Conservation (phyloP, 2,329 filamentous ascomycete species). For the Elsinoe batatas region DNA sequence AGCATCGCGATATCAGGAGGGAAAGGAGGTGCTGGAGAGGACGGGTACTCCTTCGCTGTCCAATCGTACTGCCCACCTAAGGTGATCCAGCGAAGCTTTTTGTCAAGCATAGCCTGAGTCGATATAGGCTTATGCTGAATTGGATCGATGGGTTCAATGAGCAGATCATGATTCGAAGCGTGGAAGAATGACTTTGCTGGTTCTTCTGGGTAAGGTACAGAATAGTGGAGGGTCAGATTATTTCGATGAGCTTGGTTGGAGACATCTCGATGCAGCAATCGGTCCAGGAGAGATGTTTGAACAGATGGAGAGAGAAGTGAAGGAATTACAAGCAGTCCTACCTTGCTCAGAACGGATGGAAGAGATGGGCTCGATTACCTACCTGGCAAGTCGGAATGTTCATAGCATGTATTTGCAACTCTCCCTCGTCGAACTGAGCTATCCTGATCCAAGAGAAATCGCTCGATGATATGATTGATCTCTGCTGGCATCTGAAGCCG, state of each 20-base stretch:
- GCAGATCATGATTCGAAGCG: constrained; percentile 17
- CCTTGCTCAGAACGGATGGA: constrained; percentile 14
- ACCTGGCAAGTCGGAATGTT: constrained; percentile 61
- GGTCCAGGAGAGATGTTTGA: constrained; percentile 61
- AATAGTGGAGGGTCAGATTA: constrained; percentile 79
- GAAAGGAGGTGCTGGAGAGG: constrained; percentile 57
- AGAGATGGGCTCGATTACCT: constrained; percentile 21
- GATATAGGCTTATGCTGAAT: constrained; percentile 64
- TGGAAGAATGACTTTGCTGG: constrained; percentile 48
- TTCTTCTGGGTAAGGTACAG: constrained; percentile 50
- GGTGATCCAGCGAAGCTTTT: constrained; percentile 85
- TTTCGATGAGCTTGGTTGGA: constrained; percentile 66
- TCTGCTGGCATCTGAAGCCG: constrained; percentile 31
- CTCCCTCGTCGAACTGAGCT: background rate
- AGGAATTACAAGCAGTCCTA: constrained; percentile 68
- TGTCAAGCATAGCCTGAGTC: constrained; percentile 59
- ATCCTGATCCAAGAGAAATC: constrained; percentile 15
- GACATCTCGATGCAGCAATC: constrained; percentile 68
- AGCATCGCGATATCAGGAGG: constrained; percentile 62
- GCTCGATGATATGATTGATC: constrained; percentile 29
- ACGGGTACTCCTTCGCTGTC: constrained; percentile 76
- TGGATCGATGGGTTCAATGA: constrained; percentile 54
- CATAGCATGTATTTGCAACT: constrained; percentile 33
- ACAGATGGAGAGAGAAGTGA: constrained; percentile 58
- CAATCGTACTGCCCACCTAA: constrained; percentile 95